These are phyloP conservation scores for Mucor velutinosus DNA, from an alignment of 371 early-diverging fungal genomes.

Conservation along the genomic window DNA sequence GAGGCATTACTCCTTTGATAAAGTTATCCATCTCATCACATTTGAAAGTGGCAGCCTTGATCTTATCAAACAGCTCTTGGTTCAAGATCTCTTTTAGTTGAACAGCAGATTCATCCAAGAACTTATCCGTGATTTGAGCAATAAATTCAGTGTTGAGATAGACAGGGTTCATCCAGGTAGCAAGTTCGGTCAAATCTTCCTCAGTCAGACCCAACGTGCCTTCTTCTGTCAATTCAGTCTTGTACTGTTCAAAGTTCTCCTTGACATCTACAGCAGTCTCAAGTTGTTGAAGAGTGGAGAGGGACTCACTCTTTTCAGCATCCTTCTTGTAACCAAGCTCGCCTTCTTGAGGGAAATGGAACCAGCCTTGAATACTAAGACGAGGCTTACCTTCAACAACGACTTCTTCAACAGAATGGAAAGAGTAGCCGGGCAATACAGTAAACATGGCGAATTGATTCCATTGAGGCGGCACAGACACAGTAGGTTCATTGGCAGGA, in stretches of 20 bases:
- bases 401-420: slow-evolving; percentile 81
- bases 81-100: slow-evolving; percentile 66
- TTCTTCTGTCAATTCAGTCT: slow-evolving; percentile 7
- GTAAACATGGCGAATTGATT: slow-evolving; percentile 79
- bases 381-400: slow-evolving; percentile 59
- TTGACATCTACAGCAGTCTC: slow-evolving; percentile 15
- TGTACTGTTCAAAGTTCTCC: slow-evolving; percentile 22
- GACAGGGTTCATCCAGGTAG: slow-evolving; percentile 62
- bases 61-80: slow-evolving; percentile 31
- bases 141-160: slow-evolving; percentile 57
- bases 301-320: slow-evolving; percentile 33
- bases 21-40: slow-evolving; percentile 39
- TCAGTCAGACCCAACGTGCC: slow-evolving; percentile 34
- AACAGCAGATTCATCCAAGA: slow-evolving; percentile 70
- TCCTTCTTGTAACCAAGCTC: slow-evolving; percentile 58
- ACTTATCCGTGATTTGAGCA: slow-evolving; percentile 57
- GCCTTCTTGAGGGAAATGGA: slow-evolving; percentile 68
- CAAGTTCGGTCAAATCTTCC: slow-evolving; percentile 45
- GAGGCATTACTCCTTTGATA: slow-evolving; percentile 32
- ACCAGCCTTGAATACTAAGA: slow-evolving; percentile 78
- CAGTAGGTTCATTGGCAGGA: slow-evolving; percentile 63
- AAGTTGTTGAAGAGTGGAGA: slow-evolving; percentile 57
- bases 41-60: slow-evolving; percentile 33
- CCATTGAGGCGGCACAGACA: slow-evolving; percentile 67
- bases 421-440: slow-evolving; percentile 76